Evolutionary conservation across 306 rosid species (phyloP).

Genomic region (Argentina anserina): DNA sequence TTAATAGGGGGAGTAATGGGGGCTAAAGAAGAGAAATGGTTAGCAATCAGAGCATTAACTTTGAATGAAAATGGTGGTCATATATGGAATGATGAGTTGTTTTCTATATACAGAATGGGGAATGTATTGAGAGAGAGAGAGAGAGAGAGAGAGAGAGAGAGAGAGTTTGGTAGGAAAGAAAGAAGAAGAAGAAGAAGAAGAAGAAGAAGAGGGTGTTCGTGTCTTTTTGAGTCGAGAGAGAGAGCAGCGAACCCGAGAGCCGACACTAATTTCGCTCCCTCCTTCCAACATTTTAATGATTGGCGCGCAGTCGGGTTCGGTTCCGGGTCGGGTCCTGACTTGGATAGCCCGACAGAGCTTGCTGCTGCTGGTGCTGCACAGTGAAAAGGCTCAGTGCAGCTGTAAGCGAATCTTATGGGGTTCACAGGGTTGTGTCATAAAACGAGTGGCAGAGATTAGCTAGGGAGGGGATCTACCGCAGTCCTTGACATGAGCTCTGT

Average conservation of each 20-base stretch:
- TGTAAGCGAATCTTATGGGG: not conserved
- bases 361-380: not conserved
- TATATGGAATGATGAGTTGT: not conserved
- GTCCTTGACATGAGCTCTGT: not conserved
- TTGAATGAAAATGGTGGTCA: not conserved
- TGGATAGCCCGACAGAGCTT: not conserved
- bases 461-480: not conserved
- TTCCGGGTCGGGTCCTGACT: not conserved
- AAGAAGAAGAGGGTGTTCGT: not conserved
- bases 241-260: constrained; percentile 38
- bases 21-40: not conserved
- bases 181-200: not conserved
- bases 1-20: not conserved
- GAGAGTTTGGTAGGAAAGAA: no score
- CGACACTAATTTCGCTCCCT: constrained; percentile 48
- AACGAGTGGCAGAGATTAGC: not conserved
- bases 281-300: not conserved
- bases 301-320: not conserved
- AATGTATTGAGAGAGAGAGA: not conserved
- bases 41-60: no score
- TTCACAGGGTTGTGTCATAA: not conserved
- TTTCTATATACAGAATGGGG: not conserved
- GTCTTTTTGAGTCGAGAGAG: not conserved
- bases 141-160: constrained; percentile 5
- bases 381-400: not conserved